Conservation (phyloP, 2,329 filamentous ascomycete species). For the Thielaviopsis musarum region DNA sequence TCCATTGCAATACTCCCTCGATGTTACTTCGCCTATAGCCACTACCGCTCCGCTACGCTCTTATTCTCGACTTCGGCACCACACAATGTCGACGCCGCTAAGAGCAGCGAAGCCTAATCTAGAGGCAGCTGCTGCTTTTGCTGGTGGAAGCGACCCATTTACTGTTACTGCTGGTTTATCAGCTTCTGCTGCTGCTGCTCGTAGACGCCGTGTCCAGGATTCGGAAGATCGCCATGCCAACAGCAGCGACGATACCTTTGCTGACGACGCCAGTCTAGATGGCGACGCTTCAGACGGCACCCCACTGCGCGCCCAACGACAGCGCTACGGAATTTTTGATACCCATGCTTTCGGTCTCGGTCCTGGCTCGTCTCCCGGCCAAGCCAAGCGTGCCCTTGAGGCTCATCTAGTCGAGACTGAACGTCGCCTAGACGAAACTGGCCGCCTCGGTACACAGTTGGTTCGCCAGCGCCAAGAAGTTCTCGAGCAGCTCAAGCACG, state of each 20-base stretch:
- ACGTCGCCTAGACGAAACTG: slow-evolving; percentile 77
- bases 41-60: background rate
- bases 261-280: slow-evolving; percentile 7
- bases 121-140: slow-evolving; percentile 10
- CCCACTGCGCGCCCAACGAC: slow-evolving; percentile 21
- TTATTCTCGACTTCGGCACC: background rate
- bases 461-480: slow-evolving; percentile 77
- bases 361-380: slow-evolving; percentile 60
- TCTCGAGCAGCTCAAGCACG: slow-evolving; percentile 63
- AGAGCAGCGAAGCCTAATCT: slow-evolving; percentile 8
- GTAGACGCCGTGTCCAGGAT: background rate
- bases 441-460: slow-evolving; percentile 71
- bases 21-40: background rate
- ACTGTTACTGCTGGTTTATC: background rate
- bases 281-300: background rate
- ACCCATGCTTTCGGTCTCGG: slow-evolving; percentile 62
- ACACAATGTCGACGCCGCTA: slow-evolving; percentile 5
- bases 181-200: background rate
- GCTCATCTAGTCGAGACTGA: slow-evolving; percentile 88
- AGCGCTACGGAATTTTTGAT: slow-evolving; percentile 74
- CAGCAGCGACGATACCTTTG: slow-evolving; percentile 2
- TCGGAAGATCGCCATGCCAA: background rate
- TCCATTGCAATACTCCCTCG: background rate
- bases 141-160: slow-evolving; percentile 8
- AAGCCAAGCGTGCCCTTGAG: slow-evolving; percentile 76